phyloP scores from a whole-genome alignment of 208 protist genomes.

The Acanthamoeba rhysodes region DNA sequence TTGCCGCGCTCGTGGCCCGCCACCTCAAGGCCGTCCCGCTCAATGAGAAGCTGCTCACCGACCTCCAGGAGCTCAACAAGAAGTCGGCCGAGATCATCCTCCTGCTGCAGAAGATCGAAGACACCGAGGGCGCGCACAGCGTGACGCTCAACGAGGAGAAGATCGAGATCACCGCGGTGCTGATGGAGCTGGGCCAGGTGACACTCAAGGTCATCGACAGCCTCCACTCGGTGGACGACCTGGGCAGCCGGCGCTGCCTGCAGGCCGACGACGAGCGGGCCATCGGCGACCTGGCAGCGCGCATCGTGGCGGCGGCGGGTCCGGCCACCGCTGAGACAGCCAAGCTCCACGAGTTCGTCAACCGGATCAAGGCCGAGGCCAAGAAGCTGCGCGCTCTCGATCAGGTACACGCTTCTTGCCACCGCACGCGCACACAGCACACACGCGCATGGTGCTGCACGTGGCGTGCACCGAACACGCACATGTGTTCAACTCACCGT shows the following conservation, averaged over 20 bases:
- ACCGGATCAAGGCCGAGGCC: neutral
- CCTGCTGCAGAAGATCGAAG: slow-evolving; percentile 56
- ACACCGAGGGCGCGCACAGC: slow-evolving; percentile 63
- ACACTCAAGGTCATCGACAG: slow-evolving; percentile 57
- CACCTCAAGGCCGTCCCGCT: slow-evolving; percentile 11
- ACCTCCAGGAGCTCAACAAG: slow-evolving; percentile 60
- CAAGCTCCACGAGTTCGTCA: neutral
- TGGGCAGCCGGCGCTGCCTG: slow-evolving; percentile 14
- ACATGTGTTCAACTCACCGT: neutral
- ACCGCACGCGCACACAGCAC: neutral
- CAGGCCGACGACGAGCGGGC: neutral
- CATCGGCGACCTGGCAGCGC: neutral
- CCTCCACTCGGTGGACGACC: slow-evolving; percentile 59
- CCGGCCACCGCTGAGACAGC: no score
- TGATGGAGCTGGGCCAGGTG: slow-evolving; percentile 43
- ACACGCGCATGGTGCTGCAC: neutral
- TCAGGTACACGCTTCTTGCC: neutral
- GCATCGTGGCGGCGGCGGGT: neutral
- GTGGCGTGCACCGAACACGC: no score
- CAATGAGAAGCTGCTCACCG: slow-evolving; percentile 33
- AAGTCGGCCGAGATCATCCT: slow-evolving; percentile 52
- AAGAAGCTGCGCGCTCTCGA: neutral
- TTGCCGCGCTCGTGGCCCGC: neutral
- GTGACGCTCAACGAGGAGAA: slow-evolving; percentile 64
- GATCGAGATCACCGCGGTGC: slow-evolving; percentile 40